phyloP scores from a whole-genome alignment of 1,139 yeast genomes.

The Hemisphaericaspora lyxosophila region DNA sequence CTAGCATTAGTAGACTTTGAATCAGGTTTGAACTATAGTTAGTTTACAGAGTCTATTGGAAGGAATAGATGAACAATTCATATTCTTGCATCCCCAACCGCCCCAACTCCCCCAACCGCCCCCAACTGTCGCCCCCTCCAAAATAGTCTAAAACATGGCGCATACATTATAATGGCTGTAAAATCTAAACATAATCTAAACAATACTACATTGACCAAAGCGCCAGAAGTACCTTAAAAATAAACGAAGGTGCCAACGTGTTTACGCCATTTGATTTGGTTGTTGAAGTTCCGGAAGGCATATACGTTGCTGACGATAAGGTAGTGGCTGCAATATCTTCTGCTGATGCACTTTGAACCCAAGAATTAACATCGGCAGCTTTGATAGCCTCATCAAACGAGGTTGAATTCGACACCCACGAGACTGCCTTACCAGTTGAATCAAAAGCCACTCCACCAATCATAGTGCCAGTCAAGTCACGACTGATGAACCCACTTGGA shows the following conservation, averaged over 20 bases:
- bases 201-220: slow-evolving; percentile 14
- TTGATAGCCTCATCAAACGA: slow-evolving; percentile 40
- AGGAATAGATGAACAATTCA: too few relatives aligned
- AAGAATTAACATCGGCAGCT: slow-evolving; percentile 32
- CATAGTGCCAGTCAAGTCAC: slow-evolving; percentile 52
- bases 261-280: slow-evolving; percentile 22
- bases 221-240: slow-evolving; percentile 19
- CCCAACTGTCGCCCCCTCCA: too few relatives aligned
- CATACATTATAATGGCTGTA: too few relatives aligned
- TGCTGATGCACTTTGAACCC: slow-evolving; percentile 30
- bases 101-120: too few relatives aligned
- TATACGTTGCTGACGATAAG: slow-evolving; percentile 23
- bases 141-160: too few relatives aligned
- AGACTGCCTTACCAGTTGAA: slow-evolving; percentile 56
- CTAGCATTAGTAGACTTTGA: slow-evolving; percentile 8
- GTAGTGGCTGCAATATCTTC: slow-evolving; percentile 19
- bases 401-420: slow-evolving; percentile 60
- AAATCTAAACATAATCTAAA: neutral
- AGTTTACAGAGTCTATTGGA: too few relatives aligned
- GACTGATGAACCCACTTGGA: slow-evolving; percentile 54
- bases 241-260: slow-evolving; percentile 16
- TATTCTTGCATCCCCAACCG: too few relatives aligned
- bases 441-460: slow-evolving; percentile 72
- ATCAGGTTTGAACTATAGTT: too few relatives aligned
- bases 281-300: slow-evolving; percentile 19